Conservation (phyloP, 2,329 filamentous ascomycete species). For the Kalmusia sp. region DNA sequence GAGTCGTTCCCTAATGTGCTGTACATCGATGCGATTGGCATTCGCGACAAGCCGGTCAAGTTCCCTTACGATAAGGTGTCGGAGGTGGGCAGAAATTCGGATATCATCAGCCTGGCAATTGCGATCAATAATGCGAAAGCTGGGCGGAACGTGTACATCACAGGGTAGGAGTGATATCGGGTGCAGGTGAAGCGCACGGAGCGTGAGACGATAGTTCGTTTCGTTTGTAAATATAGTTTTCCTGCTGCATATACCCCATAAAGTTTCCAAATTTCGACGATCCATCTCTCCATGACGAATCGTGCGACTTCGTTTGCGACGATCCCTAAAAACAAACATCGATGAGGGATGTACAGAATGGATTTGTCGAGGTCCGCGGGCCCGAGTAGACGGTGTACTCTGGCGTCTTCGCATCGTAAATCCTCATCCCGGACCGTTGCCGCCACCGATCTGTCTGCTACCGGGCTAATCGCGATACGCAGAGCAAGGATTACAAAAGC, state of each 20-base stretch:
- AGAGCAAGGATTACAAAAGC: neutral
- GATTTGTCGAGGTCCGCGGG: no score
- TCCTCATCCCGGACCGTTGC: neutral
- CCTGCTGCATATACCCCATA: neutral
- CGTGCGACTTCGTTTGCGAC: neutral
- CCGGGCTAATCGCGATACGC: no score
- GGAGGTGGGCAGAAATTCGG: slow-evolving; percentile 28
- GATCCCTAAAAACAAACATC: neutral
- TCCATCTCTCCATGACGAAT: neutral
- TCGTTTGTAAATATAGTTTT: neutral
- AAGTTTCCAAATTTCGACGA: neutral
- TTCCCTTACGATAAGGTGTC: slow-evolving; percentile 39
- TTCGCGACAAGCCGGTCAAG: slow-evolving; percentile 38
- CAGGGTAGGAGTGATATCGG: slow-evolving; percentile 16
- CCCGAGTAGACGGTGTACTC: no score
- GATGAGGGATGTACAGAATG: no score
- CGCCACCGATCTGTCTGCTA: neutral
- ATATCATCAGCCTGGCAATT: slow-evolving; percentile 43
- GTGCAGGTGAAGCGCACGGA: neutral
- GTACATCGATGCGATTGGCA: slow-evolving; percentile 42
- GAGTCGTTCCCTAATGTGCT: slow-evolving; percentile 46
- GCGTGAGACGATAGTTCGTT: neutral
- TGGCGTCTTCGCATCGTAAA: neutral
- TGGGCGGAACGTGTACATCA: slow-evolving; percentile 36
- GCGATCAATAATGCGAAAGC: slow-evolving; percentile 46